Percentiles rank a stretch among this genome's conserved stretches.
Evolutionary conservation across 352 stramenopile species (phyloP).

Genomic region (Pythium phragmitis): DNA sequence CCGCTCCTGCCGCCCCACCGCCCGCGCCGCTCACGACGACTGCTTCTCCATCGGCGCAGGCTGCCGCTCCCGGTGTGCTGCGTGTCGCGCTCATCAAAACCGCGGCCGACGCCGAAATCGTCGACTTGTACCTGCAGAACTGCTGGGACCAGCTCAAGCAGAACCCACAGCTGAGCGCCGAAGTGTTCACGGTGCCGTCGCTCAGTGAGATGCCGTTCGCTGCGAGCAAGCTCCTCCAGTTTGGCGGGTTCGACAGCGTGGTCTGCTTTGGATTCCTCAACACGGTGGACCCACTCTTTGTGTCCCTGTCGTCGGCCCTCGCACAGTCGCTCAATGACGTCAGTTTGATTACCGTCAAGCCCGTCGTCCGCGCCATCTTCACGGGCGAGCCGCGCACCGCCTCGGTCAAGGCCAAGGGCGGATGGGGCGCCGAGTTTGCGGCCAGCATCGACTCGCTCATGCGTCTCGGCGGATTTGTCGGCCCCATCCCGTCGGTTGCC

Average conservation of each 20-base stretch:
- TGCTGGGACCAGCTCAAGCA: conserved; percentile 45
- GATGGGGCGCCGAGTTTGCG: conserved; percentile 69
- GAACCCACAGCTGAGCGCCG: conserved; percentile 33
- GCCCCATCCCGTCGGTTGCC: conserved; percentile 38
- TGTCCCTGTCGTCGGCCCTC: conserved; percentile 49
- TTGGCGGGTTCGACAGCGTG: conserved; percentile 67
- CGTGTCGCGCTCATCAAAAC: conserved; percentile 79
- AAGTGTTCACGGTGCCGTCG: conserved; percentile 70
- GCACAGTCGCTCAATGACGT: conserved; percentile 83
- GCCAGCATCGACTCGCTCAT: conserved; percentile 58
- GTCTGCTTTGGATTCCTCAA: conserved; percentile 82
- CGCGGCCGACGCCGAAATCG: conserved; percentile 64
- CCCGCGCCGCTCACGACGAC: conserved; percentile 20
- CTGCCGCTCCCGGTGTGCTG: conserved; percentile 21
- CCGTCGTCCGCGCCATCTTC: conserved; percentile 77
- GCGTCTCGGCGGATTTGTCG: conserved; percentile 65
- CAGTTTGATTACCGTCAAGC: conserved; percentile 77
- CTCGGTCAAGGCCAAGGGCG: conserved; percentile 69
- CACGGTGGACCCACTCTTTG: conserved; percentile 60
- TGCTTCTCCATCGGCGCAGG: conserved; percentile 5
- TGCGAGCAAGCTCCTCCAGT: conserved; percentile 75
- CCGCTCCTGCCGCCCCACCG: conserved; percentile 26
- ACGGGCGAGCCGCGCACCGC: conserved; percentile 73
- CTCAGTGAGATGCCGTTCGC: conserved; percentile 80
- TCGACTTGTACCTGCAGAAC: conserved; percentile 71